Percentiles rank a stretch among this genome's conserved stretches.
phyloP scores from a whole-genome alignment of 352 stramenopile species.

The Phytophthora palmivora region DNA sequence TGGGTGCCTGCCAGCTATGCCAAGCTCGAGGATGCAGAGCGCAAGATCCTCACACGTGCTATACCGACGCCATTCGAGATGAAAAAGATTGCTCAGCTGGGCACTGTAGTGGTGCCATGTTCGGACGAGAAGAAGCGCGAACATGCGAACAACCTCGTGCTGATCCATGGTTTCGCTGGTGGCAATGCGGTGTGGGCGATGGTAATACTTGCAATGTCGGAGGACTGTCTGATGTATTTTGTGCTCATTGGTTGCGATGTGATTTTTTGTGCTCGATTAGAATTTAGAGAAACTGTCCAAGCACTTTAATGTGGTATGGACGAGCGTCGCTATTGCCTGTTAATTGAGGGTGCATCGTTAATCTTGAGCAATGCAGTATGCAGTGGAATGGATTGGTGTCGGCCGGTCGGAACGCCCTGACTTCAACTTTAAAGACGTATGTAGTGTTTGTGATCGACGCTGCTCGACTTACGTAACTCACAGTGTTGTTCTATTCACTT shows the following conservation, averaged over 20 bases:
- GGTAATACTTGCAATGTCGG: conserved; percentile 29
- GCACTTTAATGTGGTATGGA: conserved; percentile 83
- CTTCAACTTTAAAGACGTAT: conserved; percentile 73
- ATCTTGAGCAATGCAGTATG: conserved; percentile 52
- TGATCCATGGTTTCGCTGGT: conserved; percentile 83
- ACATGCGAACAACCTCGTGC: conserved; percentile 70
- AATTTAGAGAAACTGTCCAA: conserved; percentile 78
- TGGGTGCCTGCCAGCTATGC: conserved; percentile 81
- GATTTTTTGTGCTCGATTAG: conserved; percentile 23
- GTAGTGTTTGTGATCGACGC: background rate
- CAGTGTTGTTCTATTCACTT: background rate
- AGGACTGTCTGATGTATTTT: background rate
- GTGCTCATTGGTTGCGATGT: conserved; percentile 11
- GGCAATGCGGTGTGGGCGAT: conserved; percentile 87
- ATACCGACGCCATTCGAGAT: conserved; percentile 70
- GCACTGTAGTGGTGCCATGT: conserved; percentile 83
- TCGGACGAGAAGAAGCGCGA: conserved; percentile 60
- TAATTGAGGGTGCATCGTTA: background rate
- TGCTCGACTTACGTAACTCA: background rate
- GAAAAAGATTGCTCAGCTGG: conserved; percentile 80
- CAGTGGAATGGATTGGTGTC: conserved; percentile 86
- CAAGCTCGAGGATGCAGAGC: conserved; percentile 69
- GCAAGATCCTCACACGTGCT: conserved; percentile 57
- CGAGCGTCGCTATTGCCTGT: background rate
- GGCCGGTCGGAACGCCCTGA: conserved; percentile 82